These are phyloP conservation scores for Geranium brycei DNA, from an alignment of 345 rosid species.

Conservation along the genomic window DNA sequence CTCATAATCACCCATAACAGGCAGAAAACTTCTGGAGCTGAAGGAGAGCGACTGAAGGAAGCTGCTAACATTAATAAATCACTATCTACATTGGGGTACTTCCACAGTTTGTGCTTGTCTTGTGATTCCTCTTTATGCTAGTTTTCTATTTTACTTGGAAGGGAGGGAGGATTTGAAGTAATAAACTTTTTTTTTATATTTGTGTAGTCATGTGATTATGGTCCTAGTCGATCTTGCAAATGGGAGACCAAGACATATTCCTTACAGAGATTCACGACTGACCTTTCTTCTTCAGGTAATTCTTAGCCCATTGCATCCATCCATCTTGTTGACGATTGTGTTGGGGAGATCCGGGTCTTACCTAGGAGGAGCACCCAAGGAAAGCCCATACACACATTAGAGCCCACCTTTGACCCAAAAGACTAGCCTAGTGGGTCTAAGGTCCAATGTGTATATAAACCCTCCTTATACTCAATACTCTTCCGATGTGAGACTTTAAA, in stretches of 20 bases:
- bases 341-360: too few species aligned
- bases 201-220: slow-evolving; percentile 91
- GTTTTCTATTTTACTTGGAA: neutral
- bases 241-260: slow-evolving; percentile 74
- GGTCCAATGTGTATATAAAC: too few species aligned
- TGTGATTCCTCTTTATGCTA: neutral
- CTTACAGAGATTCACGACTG: slow-evolving; percentile 90
- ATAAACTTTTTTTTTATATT: neutral
- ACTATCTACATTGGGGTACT: slow-evolving; percentile 85
- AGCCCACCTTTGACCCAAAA: too few species aligned
- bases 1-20: slow-evolving; percentile 24
- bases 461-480: too few species aligned
- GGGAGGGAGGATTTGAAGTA: neutral
- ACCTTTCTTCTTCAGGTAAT: slow-evolving; percentile 96
- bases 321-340: slow-evolving; percentile 3
- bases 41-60: slow-evolving; percentile 94
- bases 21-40: slow-evolving; percentile 97
- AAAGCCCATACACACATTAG: too few species aligned
- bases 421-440: too few species aligned
- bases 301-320: slow-evolving; percentile 7
- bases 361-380: too few species aligned
- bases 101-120: too few species aligned
- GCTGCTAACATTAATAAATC: slow-evolving; percentile 96
- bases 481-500: too few species aligned
- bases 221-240: slow-evolving; percentile 79